Conservation (phyloP, 805 yeast species). For the Starmerella vitae region DNA sequence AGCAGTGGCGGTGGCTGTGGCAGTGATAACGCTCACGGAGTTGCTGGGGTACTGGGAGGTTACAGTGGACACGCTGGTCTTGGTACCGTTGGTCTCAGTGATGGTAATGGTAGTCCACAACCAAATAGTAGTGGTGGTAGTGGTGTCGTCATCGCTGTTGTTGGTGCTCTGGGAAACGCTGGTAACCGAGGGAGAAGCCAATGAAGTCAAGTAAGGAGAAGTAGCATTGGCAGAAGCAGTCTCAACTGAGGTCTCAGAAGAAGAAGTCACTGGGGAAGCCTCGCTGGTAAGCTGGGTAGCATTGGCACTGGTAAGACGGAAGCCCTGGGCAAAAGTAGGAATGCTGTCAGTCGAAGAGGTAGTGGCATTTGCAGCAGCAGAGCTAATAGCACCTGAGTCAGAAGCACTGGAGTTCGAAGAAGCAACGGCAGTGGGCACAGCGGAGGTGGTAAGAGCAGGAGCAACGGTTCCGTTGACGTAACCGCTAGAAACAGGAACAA, state of each 20-base stretch:
- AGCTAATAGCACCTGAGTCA: not conserved
- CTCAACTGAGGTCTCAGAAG: constrained; percentile 1
- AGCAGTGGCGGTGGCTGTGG: constrained; percentile 2
- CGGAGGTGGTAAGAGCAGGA: not conserved
- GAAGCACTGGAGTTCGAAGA: not conserved
- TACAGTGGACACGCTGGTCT: not conserved
- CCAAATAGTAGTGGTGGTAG: constrained; percentile 17
- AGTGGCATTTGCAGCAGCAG: not conserved
- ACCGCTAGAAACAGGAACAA: not conserved
- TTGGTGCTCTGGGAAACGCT: not conserved
- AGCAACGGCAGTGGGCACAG: not conserved
- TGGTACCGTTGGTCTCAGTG: constrained; percentile 8
- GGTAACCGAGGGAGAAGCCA: constrained; percentile 1
- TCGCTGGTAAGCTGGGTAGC: constrained; percentile 2
- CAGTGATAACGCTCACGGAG: not conserved
- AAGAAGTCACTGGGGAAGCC: not conserved
- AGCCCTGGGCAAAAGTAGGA: not conserved
- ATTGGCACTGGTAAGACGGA: not conserved
- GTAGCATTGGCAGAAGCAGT: constrained; percentile 1
- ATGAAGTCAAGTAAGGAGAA: not conserved
- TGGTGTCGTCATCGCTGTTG: constrained; percentile 5
- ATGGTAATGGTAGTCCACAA: constrained; percentile 14
- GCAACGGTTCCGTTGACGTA: not conserved
- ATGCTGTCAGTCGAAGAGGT: not conserved
- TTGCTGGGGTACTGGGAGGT: constrained; percentile 1